Percentiles rank a stretch among this genome's conserved stretches.
These are phyloP conservation scores for Volvox reticuliferus DNA, from an alignment of 139 green algal species.

Conservation along the genomic window DNA sequence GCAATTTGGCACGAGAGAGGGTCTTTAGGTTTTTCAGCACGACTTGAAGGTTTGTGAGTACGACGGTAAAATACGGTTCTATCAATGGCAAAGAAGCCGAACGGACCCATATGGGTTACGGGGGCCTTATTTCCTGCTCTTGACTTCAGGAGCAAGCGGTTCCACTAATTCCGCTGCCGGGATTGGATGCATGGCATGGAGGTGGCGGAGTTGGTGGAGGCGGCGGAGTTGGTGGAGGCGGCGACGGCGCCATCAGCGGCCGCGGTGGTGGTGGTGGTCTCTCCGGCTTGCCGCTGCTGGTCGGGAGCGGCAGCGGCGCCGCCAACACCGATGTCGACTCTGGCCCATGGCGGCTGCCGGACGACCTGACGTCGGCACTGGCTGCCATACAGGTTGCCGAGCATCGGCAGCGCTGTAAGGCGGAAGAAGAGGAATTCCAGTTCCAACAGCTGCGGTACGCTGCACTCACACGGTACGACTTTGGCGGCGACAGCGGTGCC, in stretches of 20 bases:
- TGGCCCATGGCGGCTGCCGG: slow-evolving; percentile 21
- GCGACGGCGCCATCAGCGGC: neutral
- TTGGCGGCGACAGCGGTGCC: neutral
- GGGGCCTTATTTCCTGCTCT: too few relatives aligned
- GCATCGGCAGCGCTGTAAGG: neutral
- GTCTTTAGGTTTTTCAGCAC: too few relatives aligned
- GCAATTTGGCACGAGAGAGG: neutral
- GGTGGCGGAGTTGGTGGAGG: neutral
- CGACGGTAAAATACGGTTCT: neutral
- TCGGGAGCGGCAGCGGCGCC: too few relatives aligned
- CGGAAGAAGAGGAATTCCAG: neutral
- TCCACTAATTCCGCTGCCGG: neutral
- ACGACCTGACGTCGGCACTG: neutral
- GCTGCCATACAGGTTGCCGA: neutral
- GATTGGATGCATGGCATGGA: too few relatives aligned
- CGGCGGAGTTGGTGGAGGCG: neutral
- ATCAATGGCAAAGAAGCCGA: too few relatives aligned
- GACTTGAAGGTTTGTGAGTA: neutral
- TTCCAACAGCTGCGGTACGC: neutral
- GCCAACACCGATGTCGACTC: neutral
- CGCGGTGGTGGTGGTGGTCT: neutral
- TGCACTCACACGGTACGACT: slow-evolving; percentile 4
- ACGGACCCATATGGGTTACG: too few relatives aligned
- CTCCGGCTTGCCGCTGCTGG: neutral
- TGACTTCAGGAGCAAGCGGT: slow-evolving; percentile 16